Evolutionary conservation across 148 eudicot species (phyloP), one percentile per base, ranked within the genome.

Genomic region (Pharnaceum exiguum): DNA sequence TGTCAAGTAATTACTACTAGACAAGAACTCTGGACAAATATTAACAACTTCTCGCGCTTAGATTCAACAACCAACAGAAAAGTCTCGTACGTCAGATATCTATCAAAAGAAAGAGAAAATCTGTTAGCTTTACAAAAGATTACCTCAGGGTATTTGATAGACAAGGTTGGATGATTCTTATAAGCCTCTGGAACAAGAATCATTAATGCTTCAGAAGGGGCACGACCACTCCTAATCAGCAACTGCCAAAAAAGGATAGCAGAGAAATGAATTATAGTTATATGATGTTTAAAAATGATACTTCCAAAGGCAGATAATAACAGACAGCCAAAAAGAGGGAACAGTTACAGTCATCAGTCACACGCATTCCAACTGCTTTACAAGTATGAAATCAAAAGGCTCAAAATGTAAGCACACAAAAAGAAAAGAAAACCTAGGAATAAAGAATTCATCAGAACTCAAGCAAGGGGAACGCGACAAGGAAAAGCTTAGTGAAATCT

Each of bases 101-200:
- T 13, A 62, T 42, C 40, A 22, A 56, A 51, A n/a, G n/a, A 46
- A 37, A 62, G 32, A 46, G 10, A 13, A 47, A 28, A 31, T 10
- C 37, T 37, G 16, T 42, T 5, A 39, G 16, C 25, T 13, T 19
- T 29, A 1, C 6, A 32, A 40, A 43, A 27, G 56, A 49, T 48
- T 75, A 93, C 99, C 99, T 93, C 99, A 27, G 99, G 96, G 71
- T 89, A 93, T 76, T 86, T 89, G 47, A 93, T 86, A 47, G 59
- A 6, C 68, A 93, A 71, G 16, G 99, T 93, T 27, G 99, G 99
- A 71, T 93, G 99, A 56, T 93, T 85, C 69, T 93, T 81, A 69
- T 93, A 93, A 19, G 96, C 99, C 83, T 93, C 99, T 43, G 99
- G 99, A 29, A 93, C 99, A 44, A 93, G 91, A 78, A 89, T 79